Conservation (phyloP, 2,329 filamentous ascomycete species). For the Cladophialophora carrionii region DNA sequence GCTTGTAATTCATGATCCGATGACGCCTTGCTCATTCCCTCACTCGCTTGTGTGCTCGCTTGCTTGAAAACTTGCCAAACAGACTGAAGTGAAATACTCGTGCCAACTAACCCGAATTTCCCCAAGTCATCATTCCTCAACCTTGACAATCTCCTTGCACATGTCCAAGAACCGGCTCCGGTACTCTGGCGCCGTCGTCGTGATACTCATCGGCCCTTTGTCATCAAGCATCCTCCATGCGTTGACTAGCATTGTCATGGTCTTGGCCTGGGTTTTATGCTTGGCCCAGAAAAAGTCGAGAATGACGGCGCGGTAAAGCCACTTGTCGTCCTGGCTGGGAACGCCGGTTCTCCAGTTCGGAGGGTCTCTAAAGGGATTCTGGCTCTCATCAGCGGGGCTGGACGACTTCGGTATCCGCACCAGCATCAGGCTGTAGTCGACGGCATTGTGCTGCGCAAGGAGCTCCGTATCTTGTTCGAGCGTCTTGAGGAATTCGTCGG, state of each 20-base stretch:
- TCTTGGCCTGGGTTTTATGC: conserved; percentile 67
- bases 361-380: conserved; percentile 42
- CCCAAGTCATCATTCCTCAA: conserved; percentile 23
- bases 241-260: conserved; percentile 68
- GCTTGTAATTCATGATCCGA: no score
- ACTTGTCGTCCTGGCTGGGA: conserved; percentile 58
- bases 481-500: conserved; percentile 58
- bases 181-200: conserved; percentile 70
- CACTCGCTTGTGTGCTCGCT: no score
- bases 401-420: conserved; percentile 58
- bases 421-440: conserved; percentile 76
- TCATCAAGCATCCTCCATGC: conserved; percentile 65
- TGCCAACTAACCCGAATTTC: neutral
- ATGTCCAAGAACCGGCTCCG: conserved; percentile 59
- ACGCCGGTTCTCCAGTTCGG: conserved; percentile 66
- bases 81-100: neutral
- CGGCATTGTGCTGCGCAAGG: conserved; percentile 64
- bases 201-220: conserved; percentile 75
- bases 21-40: no score
- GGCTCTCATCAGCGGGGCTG: conserved; percentile 31
- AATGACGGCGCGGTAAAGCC: conserved; percentile 68
- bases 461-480: conserved; percentile 67
- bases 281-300: conserved; percentile 81
- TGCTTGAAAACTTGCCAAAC: neutral
- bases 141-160: conserved; percentile 53